Evolutionary conservation across 1,284 basidiomycete species (phyloP), one percentile per base, ranked within the genome.

Genomic region (Puccinia triticina): DNA sequence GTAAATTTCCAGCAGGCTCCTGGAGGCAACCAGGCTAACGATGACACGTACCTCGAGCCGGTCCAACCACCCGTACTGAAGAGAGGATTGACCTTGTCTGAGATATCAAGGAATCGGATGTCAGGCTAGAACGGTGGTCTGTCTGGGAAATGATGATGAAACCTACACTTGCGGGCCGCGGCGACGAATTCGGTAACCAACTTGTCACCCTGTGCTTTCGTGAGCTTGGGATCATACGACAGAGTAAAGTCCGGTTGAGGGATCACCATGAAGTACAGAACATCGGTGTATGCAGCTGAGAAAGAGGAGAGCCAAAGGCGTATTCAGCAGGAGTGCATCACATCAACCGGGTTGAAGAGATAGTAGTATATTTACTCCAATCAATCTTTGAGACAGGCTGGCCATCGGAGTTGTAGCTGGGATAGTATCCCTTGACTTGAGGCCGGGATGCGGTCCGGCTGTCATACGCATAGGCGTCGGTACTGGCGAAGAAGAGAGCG

Each of bases 341-440:
- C n/a, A n/a, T 32, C 8, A 4, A 46, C 12, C 7, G 34, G 18
- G 34, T 40, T 16, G 59, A 32, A 12, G 23, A 64, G 32, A 21
- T 18, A n/a, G 26, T n/a, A n/a, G 26, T 53, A 61, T 14, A 66
- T 21, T 26, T 57, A 82, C 81, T 12, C 34, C 37, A 82, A 26
- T 74, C 48, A 11, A 82, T 82, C 12, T 57, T 29, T 2, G 43
- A 23, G 16, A 64, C 61, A 18, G 48, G 67, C 48, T 77, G 73
- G 0, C n/a, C 55, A 1, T 59, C 26, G 18, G 29, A 29, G 37
- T 82, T 64, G 72, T 77, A 82, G 14, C 29, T 50, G 11, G 81
- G 81, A 43, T 82, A 82, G 40, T 82, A 82, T n/a, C 26, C 81
- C 72, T 59, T 82, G 23, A 82, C 69, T 64, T 81, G 29, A 18